Base-by-base conservation (phyloP, 2,329 filamentous ascomycete genomes). In the Diaporthe sp. region DNA sequence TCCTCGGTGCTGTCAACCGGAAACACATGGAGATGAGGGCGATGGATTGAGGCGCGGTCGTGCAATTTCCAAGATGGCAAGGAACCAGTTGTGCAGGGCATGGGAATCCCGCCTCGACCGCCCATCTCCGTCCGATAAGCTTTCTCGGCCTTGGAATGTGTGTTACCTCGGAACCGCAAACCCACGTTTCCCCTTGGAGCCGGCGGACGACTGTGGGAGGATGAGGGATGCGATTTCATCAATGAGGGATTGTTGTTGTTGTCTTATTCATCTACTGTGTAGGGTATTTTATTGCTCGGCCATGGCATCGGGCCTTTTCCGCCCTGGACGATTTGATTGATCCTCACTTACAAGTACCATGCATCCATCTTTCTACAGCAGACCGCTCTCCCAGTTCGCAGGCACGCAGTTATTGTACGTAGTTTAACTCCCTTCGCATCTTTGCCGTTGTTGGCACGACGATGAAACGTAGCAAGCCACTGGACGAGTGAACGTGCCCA, bases 401-500 rank as follows among this genome's bases (percentile, higher is more conserved):
- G 8, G 17, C 8, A 58, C 34, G 28, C 31, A 22, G 10, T 3
- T 13, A 42, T 9, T 22, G 55, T 58, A 58, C 55, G 55, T 4
- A 3, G 34, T 39, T 2, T 22, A 65, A 62, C 59, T 42, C 49
- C 65, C 17, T 55, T 55, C 39, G 15, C 34, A 55, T n/a, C n/a
- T 13, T 42, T 65, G 46, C 10, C 34, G 31, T 42, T 15, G 34
- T 55, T 28, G 49, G 42, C n/a, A n/a, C 49, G 65, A 31, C 65
- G 65, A 69, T 69, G 65, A 69, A 69, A 69, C 49, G 65, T 69
- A 69, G 46, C 49, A 53, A n/a, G 28, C 65, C 65, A 69, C 65
- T 68, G 65, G 65, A 53, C 65, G 65, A 68, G 46, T 37, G 65
- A 17, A 68, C 46, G 42, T 67, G 61, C 28, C 61, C 42, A 31